Percentiles rank a stretch among this genome's conserved stretches.
Conservation (phyloP, 2,329 filamentous ascomycete genomes). For the Sporothrix phasma region DNA sequence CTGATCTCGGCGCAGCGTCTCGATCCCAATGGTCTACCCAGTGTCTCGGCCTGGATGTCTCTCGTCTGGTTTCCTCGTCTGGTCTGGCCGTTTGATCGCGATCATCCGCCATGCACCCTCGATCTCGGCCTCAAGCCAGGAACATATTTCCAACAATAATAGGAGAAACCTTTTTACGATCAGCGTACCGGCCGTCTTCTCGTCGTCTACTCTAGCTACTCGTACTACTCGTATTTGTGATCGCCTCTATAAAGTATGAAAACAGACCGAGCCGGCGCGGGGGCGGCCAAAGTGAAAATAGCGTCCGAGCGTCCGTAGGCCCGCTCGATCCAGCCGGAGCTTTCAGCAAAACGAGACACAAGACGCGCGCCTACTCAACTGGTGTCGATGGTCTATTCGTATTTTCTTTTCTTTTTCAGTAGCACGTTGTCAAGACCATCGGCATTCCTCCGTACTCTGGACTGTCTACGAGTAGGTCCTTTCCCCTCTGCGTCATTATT, state of each 20-base stretch:
- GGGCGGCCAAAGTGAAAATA: not conserved
- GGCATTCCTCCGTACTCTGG: too few species aligned
- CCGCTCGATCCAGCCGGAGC: not conserved
- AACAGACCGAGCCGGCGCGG: not conserved
- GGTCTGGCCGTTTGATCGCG: not conserved
- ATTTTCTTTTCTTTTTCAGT: not conserved
- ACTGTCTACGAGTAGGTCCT: too few species aligned
- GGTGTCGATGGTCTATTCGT: not conserved
- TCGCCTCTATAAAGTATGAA: not conserved
- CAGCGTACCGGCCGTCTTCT: not conserved
- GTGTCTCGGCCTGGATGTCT: not conserved
- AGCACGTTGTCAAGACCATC: too few species aligned
- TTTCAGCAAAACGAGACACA: not conserved
- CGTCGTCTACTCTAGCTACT: too few species aligned
- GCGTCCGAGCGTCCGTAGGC: not conserved
- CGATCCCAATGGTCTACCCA: not conserved
- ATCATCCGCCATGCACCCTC: too few species aligned
- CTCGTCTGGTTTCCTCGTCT: not conserved
- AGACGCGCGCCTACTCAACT: not conserved
- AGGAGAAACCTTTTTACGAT: not conserved
- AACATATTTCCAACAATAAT: too few species aligned
- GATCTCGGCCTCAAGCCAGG: too few species aligned
- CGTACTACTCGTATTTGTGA: not conserved
- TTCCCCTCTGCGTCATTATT: not conserved
- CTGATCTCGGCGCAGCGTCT: not conserved